phyloP scores from a whole-genome alignment of 2,329 filamentous ascomycete species.

The Colletotrichum acutatum region DNA sequence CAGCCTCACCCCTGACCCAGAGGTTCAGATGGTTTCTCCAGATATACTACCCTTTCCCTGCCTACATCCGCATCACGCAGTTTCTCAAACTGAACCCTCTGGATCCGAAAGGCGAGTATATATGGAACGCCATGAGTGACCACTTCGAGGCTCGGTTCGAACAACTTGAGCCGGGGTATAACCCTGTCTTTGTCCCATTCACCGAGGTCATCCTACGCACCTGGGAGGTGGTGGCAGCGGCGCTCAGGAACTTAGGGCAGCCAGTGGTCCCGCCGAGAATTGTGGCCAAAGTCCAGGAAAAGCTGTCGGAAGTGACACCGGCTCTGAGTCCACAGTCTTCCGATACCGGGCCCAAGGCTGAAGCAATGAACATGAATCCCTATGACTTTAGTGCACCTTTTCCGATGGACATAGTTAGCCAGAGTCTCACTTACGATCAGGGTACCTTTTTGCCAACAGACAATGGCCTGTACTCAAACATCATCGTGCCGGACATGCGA shows the following conservation, averaged over 20 bases:
- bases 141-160: conserved; percentile 37
- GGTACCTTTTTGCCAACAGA: not conserved
- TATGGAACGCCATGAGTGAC: conserved; percentile 47
- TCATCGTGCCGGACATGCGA: not conserved
- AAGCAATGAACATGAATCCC: not conserved
- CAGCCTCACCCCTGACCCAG: conserved; percentile 38
- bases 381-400: not conserved
- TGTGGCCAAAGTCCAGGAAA: not conserved
- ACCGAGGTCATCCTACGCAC: not conserved
- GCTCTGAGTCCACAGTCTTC: not conserved
- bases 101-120: conserved; percentile 44
- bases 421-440: not conserved
- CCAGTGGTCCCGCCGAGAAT: not conserved
- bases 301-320: not conserved
- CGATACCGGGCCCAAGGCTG: not conserved
- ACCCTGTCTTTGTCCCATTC: not conserved
- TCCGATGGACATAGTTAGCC: not conserved
- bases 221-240: not conserved
- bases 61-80: conserved; percentile 49
- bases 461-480: not conserved
- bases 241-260: not conserved
- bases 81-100: conserved; percentile 28
- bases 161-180: not conserved
- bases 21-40: conserved; percentile 50
- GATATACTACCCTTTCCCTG: conserved; percentile 52